Evolutionary conservation across 768 basidiomycete species (phyloP).

Genomic region (Mycena rebaudengoi): DNA sequence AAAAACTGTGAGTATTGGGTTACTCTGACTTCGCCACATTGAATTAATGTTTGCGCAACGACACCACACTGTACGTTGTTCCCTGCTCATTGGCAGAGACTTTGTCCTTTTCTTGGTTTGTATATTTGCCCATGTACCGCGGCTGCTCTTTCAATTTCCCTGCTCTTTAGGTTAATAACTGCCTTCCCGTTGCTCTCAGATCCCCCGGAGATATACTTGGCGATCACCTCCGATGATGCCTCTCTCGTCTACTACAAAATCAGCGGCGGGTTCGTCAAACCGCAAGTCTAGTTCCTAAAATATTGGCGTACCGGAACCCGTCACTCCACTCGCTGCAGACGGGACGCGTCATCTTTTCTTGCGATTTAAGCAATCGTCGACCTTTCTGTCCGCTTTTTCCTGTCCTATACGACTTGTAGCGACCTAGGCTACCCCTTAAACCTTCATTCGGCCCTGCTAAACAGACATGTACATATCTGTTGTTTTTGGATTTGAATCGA

Average conservation of each 20-base stretch:
- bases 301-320: too few species aligned
- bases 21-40: neutral
- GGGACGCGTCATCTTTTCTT: too few species aligned
- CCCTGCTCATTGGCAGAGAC: conserved; percentile 76
- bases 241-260: conserved; percentile 89
- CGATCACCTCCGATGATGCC: conserved; percentile 79
- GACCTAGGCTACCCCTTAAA: too few species aligned
- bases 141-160: neutral
- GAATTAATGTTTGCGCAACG: conserved; percentile 42
- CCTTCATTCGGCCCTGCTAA: too few species aligned
- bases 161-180: conserved; percentile 55
- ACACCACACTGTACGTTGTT: conserved; percentile 58
- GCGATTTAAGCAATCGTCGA: too few species aligned
- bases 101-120: conserved; percentile 69
- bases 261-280: conserved; percentile 80
- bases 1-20: conserved; percentile 50
- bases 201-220: conserved; percentile 66
- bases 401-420: too few species aligned
- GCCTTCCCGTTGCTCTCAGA: conserved; percentile 62
- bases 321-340: too few species aligned
- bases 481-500: too few species aligned
- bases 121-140: conserved; percentile 1
- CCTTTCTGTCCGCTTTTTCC: too few species aligned
- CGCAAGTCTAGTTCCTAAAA: too few species aligned
- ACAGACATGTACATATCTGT: too few species aligned